Evolutionary conservation across 345 rosid genomes (phyloP), one percentile per base, ranked within the genome.

Genomic region (Sonneratia alba): DNA sequence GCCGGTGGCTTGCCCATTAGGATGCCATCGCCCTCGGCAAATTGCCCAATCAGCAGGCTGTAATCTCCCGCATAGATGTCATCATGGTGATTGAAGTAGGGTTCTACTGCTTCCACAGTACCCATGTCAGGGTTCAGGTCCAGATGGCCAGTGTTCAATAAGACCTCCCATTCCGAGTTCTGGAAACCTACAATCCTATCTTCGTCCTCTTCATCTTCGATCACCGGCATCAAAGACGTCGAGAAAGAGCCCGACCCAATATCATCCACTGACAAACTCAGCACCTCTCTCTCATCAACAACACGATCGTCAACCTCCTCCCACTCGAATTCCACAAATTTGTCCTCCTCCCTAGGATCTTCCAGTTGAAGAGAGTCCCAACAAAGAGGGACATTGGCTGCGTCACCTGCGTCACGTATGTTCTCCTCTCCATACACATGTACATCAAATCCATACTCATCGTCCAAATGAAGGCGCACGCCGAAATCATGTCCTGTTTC

Each of bases 311-410:
- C 89, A 51, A 93, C 91, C 80, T 94, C 96, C 81, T 91, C 98
- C 98, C 98, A 94, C 80, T 90, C 98, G 9, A 85, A 84, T 62
- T 93, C 94, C 76, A 87, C 98, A 65, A 78, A 83, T 67, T 74
- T 71, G 18, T 81, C 88, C 45, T 78, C 64, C 36, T 67, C 70
- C 51, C 66, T 56, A 47, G 0, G 80, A 67, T 85, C 96, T 65
- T 87, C 98, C 81, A 91, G 74, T 0, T 78, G 87, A 74, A 91
- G 86, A 3, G 95, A 86, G 78, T 91, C 97, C 96, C 89, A 91
- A 79, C 84, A 76, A 53, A 89, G 85, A 36, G 91, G 93, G 53
- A 83, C 75, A 19, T 78, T 75, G 57, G 83, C 84, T 69, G 81
- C 87, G 6, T 73, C 88, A 10, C 80, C 87, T 27, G 78, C 83